Base-by-base conservation (phyloP, 176 grass and related monocot species). In the Carex kokanica region DNA sequence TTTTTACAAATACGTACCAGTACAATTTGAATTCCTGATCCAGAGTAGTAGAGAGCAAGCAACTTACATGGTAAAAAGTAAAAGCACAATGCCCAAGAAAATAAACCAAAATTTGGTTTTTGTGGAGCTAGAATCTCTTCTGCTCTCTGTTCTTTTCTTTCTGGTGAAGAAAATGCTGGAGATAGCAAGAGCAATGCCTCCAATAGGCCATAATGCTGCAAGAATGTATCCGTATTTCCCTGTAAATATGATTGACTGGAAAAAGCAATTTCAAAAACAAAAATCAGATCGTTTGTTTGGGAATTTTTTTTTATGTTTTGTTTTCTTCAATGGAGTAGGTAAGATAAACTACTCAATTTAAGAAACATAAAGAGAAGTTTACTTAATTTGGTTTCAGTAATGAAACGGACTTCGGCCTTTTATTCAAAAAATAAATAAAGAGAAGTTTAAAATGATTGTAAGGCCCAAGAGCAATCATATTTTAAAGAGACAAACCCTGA, bases 201-300 rank as follows among this genome's bases (percentile, higher is more conserved):
- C 62, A 9, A 93, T 36, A 88, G 93, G 32, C 96, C 96, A 99
- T 83, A 95, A 29, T 29, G 80, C 88, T 83, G 83, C 87, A 65
- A 95, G 87, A 60, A 99, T 81, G 8, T 91, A 99, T 74, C 93
- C 96, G 31, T 86, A 87, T 88, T 88, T 89, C 74, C 96, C 96
- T 63, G 93, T 99, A 89, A 93, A 99, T 85, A 99, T 65, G 70
- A 80, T 88, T 2, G 96, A 99, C 96, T 99, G 96, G 79, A 88
- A 89, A 81, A 86, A 16, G 27, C 82, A 90, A 89, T 80, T 49
- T 16, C 17, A 74, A 75, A 54, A 54, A 75, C 16, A 10, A 40
- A 67, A 14, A 27, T 75, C 8, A 75, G 68, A 75, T 75, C 23
- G 15, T 75, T 49, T 54, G 72, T 9, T 27, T 54, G 12, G 9